These are phyloP conservation scores for Cucurbita pepo DNA, from an alignment of 306 rosid genomes.

Conservation along the genomic window DNA sequence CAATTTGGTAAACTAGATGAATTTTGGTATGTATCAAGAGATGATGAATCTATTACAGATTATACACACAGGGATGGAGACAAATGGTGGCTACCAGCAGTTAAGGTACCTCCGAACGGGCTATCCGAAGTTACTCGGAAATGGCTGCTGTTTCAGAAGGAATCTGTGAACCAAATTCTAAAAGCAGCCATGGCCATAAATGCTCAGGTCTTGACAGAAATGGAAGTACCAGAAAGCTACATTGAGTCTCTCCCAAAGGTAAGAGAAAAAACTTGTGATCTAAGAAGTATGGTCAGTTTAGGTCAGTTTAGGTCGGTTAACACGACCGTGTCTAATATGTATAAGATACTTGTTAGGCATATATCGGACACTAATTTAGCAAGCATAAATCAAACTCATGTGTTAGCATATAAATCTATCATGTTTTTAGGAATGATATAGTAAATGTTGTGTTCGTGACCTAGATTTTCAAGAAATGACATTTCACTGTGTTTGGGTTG, in stretches of 20 bases:
- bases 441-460: not conserved
- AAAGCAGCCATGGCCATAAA: slow-evolving; percentile 98
- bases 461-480: not conserved
- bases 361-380: not conserved
- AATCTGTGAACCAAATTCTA: slow-evolving; percentile 57
- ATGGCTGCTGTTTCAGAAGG: slow-evolving; percentile 57
- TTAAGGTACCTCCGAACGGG: slow-evolving; percentile 56
- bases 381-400: not conserved
- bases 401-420: not conserved
- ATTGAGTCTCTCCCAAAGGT: slow-evolving; percentile 88
- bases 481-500: not conserved
- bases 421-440: no score
- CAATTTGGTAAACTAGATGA: slow-evolving; percentile 48
- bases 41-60: slow-evolving; percentile 25
- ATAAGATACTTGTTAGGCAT: no score
- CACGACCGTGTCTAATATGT: not conserved
- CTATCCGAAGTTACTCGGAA: slow-evolving; percentile 44
- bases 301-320: not conserved
- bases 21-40: slow-evolving; percentile 63
- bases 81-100: slow-evolving; percentile 86
- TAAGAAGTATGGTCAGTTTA: not conserved
- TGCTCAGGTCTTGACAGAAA: slow-evolving; percentile 67
- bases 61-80: slow-evolving; percentile 37
- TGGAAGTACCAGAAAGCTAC: slow-evolving; percentile 73
- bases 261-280: not conserved